Percentiles rank a stretch among this genome's conserved stretches.
These are phyloP conservation scores for Mycena olivaceomarginata DNA, from an alignment of 768 basidiomycete genomes.

Conservation along the genomic window DNA sequence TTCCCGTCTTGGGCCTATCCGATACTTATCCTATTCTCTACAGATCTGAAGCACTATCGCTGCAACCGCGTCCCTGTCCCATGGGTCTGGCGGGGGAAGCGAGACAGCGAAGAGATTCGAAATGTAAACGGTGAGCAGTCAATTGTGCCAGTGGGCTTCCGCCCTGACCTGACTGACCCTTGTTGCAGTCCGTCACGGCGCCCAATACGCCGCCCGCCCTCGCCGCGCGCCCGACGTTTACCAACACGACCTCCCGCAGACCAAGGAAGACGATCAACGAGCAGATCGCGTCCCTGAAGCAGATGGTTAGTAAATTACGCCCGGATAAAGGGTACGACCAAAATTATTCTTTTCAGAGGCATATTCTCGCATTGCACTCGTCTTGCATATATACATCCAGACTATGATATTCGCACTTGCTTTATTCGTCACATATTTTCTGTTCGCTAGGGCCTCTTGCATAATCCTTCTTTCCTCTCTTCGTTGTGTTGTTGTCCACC, in stretches of 20 bases:
- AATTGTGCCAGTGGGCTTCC: neutral
- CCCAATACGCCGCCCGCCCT: too few relatives aligned
- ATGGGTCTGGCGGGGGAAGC: constrained; percentile 12
- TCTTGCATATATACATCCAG: neutral
- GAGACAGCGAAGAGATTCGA: constrained; percentile 13
- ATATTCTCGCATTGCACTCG: neutral
- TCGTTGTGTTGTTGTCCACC: neutral
- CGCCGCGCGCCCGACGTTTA: too few relatives aligned
- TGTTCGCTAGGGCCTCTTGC: neutral
- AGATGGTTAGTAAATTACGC: too few relatives aligned
- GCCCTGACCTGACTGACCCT: neutral
- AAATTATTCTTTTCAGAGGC: too few relatives aligned
- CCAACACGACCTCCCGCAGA: too few relatives aligned
- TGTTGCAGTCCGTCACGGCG: constrained; percentile 26
- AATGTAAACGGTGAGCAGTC: constrained; percentile 21
- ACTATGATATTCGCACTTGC: constrained; percentile 2
- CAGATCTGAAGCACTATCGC: too few relatives aligned
- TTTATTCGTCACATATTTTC: constrained; percentile 3
- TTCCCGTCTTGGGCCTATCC: too few relatives aligned
- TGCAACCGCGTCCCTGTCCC: too few relatives aligned
- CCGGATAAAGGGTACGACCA: too few relatives aligned
- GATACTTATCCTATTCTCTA: too few relatives aligned
- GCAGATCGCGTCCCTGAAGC: too few relatives aligned
- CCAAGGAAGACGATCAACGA: too few relatives aligned
- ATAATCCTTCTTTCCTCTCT: neutral